Evolutionary conservation across 306 rosid species (phyloP).

Genomic region (Potentilla sterilis): DNA sequence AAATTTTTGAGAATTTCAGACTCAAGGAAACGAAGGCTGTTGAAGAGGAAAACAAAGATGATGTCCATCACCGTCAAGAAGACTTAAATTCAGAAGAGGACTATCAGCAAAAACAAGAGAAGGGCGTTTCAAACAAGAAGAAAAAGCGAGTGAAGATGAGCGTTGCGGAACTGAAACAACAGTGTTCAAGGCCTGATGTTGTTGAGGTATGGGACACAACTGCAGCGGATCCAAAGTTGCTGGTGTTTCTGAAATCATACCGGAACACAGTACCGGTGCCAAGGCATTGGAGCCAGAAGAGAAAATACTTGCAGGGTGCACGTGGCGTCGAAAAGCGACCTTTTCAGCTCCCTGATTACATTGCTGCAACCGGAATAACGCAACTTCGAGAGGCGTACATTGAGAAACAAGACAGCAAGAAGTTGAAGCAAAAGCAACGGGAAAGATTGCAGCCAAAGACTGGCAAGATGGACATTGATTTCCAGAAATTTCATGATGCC

Average conservation of each 20-base stretch:
- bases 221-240: slow-evolving; percentile 88
- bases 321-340: slow-evolving; percentile 88
- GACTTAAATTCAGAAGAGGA: slow-evolving; percentile 88
- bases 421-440: slow-evolving; percentile 92
- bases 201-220: slow-evolving; percentile 99
- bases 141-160: slow-evolving; percentile 87
- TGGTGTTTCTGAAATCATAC: slow-evolving; percentile 85
- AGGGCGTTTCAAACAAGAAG: slow-evolving; percentile 83
- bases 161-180: slow-evolving; percentile 84
- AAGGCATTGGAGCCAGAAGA: slow-evolving; percentile 97
- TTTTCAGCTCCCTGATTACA: slow-evolving; percentile 95
- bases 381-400: slow-evolving; percentile 98
- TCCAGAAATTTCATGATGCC: slow-evolving; percentile 98
- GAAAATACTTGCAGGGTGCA: slow-evolving; percentile 82
- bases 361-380: slow-evolving; percentile 97
- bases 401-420: slow-evolving; percentile 94
- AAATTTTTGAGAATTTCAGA: slow-evolving; percentile 71
- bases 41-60: slow-evolving; percentile 79
- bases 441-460: slow-evolving; percentile 99
- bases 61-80: slow-evolving; percentile 35
- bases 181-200: slow-evolving; percentile 88
- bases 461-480: slow-evolving; percentile 98
- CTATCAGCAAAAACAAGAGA: slow-evolving; percentile 59
- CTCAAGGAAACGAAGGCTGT: slow-evolving; percentile 49
- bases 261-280: slow-evolving; percentile 98